Conservation (phyloP, 306 rosid species). For the Glycine soja region DNA sequence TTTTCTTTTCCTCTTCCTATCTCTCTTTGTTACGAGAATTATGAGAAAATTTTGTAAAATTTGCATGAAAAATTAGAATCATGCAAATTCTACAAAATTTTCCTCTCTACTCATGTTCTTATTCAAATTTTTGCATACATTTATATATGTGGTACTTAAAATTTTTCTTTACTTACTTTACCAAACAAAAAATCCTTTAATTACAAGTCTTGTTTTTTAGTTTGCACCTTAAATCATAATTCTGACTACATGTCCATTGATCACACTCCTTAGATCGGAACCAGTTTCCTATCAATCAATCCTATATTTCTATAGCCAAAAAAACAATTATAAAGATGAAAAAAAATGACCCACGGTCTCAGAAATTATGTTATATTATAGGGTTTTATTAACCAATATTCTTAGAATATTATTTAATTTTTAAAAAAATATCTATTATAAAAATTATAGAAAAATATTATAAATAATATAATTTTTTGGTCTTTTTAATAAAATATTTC, state of each 20-base stretch:
- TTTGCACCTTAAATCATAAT: not conserved
- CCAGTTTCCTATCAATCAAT: not conserved
- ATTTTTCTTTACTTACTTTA: not conserved
- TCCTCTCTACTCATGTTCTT: not conserved
- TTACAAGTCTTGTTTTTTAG: not conserved
- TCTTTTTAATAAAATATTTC: too few species aligned
- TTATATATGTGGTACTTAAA: not conserved
- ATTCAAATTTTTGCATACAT: not conserved
- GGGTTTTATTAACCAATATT: too few species aligned
- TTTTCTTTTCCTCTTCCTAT: too few species aligned
- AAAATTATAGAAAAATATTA: too few species aligned
- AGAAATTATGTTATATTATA: not conserved
- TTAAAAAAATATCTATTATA: too few species aligned
- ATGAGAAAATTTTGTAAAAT: too few species aligned
- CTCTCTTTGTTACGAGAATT: too few species aligned
- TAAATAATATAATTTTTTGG: too few species aligned
- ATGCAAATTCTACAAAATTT: too few species aligned
- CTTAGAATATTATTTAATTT: too few species aligned
- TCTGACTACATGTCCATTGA: not conserved
- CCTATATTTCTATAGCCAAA: not conserved
- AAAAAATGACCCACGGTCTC: not conserved
- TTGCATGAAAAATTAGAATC: too few species aligned
- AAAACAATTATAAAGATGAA: too few species aligned
- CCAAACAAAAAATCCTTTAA: not conserved
- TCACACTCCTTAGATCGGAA: conserved; percentile 26